These are phyloP conservation scores for Saussurea involucrata DNA, from an alignment of 129 eudicot species.

Conservation along the genomic window DNA sequence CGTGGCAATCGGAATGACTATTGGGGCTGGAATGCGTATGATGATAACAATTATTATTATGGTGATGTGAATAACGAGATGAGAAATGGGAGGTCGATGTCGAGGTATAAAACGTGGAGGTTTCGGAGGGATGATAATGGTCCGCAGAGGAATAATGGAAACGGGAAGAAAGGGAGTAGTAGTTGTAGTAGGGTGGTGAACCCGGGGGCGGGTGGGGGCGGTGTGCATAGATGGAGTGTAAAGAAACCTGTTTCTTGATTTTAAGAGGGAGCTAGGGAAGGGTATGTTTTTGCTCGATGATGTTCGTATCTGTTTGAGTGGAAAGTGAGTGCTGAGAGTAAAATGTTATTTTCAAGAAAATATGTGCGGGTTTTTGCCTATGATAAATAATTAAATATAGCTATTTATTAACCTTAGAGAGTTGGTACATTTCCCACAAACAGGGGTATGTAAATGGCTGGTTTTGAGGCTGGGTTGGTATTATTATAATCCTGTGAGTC, in stretches of 20 bases:
- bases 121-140: constrained; percentile 15
- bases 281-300: constrained; percentile 13
- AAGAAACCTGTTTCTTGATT: constrained; percentile 31
- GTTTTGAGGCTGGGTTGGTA: too few relatives aligned
- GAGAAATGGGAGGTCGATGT: constrained; percentile 16
- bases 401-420: too few relatives aligned
- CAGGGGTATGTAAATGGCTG: too few relatives aligned
- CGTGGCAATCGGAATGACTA: constrained; percentile 32
- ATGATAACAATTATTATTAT: neutral
- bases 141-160: constrained; percentile 22
- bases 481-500: too few relatives aligned
- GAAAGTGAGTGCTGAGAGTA: constrained; percentile 21
- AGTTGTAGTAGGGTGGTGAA: constrained; percentile 13
- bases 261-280: neutral
- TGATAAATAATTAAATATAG: too few relatives aligned
- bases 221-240: constrained; percentile 25
- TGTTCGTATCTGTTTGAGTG: neutral
- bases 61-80: constrained; percentile 16
- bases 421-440: too few relatives aligned
- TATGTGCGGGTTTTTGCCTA: neutral
- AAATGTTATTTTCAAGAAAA: neutral
- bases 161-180: constrained; percentile 12
- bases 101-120: constrained; percentile 20
- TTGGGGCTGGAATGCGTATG: constrained; percentile 35
- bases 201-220: constrained; percentile 9